A percentile compares a stretch with the other conserved stretches of the same genome.
phyloP scores from a whole-genome alignment of 768 basidiomycete genomes.

The Pulveroboletus sp. region DNA sequence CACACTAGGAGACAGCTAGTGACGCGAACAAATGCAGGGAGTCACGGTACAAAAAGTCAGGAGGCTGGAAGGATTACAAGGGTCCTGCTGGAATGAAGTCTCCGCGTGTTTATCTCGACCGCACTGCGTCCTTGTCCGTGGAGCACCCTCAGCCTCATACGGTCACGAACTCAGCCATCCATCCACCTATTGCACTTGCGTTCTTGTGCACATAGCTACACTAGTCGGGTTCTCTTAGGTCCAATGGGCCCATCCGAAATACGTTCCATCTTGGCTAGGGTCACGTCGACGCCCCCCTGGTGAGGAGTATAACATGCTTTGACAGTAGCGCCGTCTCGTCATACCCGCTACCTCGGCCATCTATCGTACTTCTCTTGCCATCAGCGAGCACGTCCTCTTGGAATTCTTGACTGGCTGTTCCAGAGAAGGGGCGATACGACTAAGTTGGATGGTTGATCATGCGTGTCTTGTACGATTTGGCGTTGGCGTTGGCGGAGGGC shows the following conservation, averaged over 20 bases:
- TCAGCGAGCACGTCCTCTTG: conserved; percentile 10
- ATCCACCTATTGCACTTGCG: too few species aligned
- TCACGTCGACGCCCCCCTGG: conserved; percentile 55
- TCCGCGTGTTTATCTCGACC: too few species aligned
- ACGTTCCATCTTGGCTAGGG: conserved; percentile 64
- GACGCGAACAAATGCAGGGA: not conserved
- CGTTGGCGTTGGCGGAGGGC: too few species aligned
- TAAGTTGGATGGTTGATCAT: conserved; percentile 73
- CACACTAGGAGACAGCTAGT: not conserved
- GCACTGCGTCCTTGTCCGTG: too few species aligned
- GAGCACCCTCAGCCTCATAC: too few species aligned
- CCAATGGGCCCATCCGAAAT: conserved; percentile 27
- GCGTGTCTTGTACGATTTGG: too few species aligned
- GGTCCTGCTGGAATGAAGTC: too few species aligned
- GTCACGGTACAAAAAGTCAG: not conserved
- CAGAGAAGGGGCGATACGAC: conserved; percentile 66
- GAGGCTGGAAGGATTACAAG: not conserved
- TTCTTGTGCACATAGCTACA: too few species aligned
- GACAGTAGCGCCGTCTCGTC: conserved; percentile 44
- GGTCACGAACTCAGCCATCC: too few species aligned
- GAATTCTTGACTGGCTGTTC: conserved; percentile 54
- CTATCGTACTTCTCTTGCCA: conserved; percentile 2
- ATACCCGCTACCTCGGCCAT: conserved; percentile 11
- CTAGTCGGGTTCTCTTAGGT: too few species aligned
- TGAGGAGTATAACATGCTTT: conserved; percentile 50